phyloP scores from a whole-genome alignment of 306 rosid species.

The Gillenia trifoliata region DNA sequence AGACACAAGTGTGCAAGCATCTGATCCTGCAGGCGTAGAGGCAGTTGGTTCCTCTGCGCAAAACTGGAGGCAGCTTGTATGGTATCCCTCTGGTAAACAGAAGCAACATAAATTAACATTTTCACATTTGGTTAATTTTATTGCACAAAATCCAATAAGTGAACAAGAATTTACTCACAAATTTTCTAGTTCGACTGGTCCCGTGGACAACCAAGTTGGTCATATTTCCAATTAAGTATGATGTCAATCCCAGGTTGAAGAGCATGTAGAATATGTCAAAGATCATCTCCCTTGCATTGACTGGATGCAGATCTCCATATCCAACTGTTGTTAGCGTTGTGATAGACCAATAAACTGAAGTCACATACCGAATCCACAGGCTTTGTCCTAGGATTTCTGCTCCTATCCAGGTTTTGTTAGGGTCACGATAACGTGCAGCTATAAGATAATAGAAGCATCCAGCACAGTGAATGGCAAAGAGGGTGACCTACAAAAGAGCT shows the following conservation, averaged over 20 bases:
- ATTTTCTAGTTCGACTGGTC: slow-evolving; percentile 80
- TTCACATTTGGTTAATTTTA: background rate
- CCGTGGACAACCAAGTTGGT: slow-evolving; percentile 94
- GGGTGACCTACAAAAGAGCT: slow-evolving; percentile 62
- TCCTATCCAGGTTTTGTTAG: slow-evolving; percentile 73
- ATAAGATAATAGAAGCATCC: slow-evolving; percentile 84
- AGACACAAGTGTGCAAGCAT: slow-evolving; percentile 95
- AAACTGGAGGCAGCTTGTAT: slow-evolving; percentile 97
- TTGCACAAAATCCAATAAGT: background rate
- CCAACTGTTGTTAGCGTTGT: slow-evolving; percentile 91
- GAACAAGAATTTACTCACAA: slow-evolving; percentile 49
- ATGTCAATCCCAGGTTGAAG: slow-evolving; percentile 81
- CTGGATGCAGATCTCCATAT: slow-evolving; percentile 90
- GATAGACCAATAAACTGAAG: slow-evolving; percentile 84
- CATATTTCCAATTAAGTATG: slow-evolving; percentile 96
- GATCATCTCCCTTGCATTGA: slow-evolving; percentile 78
- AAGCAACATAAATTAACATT: background rate
- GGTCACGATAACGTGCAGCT: slow-evolving; percentile 73
- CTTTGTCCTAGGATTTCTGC: slow-evolving; percentile 32
- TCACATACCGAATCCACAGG: slow-evolving; percentile 73
- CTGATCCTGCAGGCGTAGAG: slow-evolving; percentile 75
- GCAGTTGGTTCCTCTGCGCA: slow-evolving; percentile 81
- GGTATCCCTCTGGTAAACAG: slow-evolving; percentile 63
- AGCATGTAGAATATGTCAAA: slow-evolving; percentile 87
- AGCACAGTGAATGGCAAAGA: slow-evolving; percentile 81